These are phyloP conservation scores for Ceratobasidium sp. DNA, from an alignment of 1,284 basidiomycete species.

Conservation along the genomic window DNA sequence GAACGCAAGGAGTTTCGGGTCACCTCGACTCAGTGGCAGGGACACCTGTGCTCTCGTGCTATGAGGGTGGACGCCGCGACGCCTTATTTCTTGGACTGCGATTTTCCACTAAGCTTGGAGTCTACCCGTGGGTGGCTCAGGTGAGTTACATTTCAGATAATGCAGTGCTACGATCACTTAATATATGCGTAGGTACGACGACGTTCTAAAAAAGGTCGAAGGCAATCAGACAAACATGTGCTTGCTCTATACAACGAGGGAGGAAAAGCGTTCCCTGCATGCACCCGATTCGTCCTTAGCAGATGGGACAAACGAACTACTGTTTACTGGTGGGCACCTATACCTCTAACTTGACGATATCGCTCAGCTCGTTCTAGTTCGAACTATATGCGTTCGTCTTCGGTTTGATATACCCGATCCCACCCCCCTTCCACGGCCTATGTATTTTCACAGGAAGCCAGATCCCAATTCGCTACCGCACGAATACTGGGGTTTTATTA, in stretches of 20 bases:
- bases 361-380: not conserved
- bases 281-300: not conserved
- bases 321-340: constrained; percentile 3
- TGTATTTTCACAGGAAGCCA: constrained; percentile 26
- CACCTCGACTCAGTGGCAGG: constrained; percentile 1
- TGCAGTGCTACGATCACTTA: not conserved
- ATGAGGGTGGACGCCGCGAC: constrained; percentile 11
- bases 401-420: constrained; percentile 5
- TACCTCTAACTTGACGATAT: not conserved
- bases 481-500: constrained; percentile 38
- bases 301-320: not conserved
- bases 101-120: constrained; percentile 1
- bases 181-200: constrained; percentile 3
- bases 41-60: constrained; percentile 9
- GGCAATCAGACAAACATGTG: constrained; percentile 11
- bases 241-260: constrained; percentile 4
- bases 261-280: not conserved
- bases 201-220: constrained; percentile 1
- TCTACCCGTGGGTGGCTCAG: not conserved
- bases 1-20: not conserved
- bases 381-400: constrained; percentile 23
- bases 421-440: not conserved
- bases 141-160: not conserved
- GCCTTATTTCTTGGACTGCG: constrained; percentile 25
- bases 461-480: not conserved